Conservation (phyloP, 441 rosid species). For the Cnidoscolus chayamansa region DNA sequence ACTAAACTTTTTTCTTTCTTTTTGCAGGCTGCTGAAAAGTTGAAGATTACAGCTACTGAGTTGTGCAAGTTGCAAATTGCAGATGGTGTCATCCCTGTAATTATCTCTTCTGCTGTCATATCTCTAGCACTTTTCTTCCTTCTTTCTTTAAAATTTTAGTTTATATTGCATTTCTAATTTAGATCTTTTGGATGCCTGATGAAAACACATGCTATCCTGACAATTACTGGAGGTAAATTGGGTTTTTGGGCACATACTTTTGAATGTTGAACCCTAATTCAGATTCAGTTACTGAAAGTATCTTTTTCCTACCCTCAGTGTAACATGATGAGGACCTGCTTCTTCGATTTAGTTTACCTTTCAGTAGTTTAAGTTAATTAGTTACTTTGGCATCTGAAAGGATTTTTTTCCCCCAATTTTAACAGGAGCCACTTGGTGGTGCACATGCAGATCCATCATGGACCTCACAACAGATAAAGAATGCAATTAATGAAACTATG, state of each 20-base stretch:
- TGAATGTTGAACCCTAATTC: slow-evolving; percentile 3
- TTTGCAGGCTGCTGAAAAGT: slow-evolving; percentile 82
- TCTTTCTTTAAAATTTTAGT: neutral
- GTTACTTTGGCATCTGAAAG: slow-evolving; percentile 21
- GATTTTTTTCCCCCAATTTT: slow-evolving; percentile 2
- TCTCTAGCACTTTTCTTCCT: neutral
- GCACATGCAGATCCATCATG: slow-evolving; percentile 82
- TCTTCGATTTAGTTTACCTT: slow-evolving; percentile 19
- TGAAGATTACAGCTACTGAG: slow-evolving; percentile 74
- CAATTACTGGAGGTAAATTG: neutral
- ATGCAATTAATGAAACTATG: slow-evolving; percentile 63
- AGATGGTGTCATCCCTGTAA: slow-evolving; percentile 86
- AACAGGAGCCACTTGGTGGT: slow-evolving; percentile 91
- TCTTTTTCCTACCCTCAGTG: neutral
- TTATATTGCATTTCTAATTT: neutral
- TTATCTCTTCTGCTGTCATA: slow-evolving; percentile 16
- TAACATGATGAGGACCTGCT: slow-evolving; percentile 14
- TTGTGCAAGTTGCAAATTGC: slow-evolving; percentile 66
- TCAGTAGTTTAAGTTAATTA: slow-evolving; percentile 19
- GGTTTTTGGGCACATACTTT: slow-evolving; percentile 7
- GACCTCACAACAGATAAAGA: slow-evolving; percentile 77
- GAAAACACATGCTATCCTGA: neutral
- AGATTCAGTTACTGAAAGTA: neutral
- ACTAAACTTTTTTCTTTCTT: neutral
- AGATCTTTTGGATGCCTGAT: slow-evolving; percentile 2